A percentile compares a stretch with the other conserved stretches of the same genome.
Evolutionary conservation across 1,284 basidiomycete species (phyloP).

Genomic region (Ustilago curta): DNA sequence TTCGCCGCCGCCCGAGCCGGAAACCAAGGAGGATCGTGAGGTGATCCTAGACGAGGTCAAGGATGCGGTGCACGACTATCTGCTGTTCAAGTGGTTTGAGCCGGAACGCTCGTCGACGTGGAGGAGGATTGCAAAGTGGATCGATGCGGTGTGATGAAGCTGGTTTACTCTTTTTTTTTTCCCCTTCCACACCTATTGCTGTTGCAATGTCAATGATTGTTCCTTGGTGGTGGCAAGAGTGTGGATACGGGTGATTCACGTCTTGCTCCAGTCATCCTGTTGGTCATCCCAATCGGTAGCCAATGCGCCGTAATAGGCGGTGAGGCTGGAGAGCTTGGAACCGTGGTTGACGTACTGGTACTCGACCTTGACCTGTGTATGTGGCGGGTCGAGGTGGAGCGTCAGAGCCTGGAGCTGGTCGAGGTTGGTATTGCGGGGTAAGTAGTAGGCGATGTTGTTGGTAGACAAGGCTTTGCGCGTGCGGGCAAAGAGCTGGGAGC

Average conservation of each 20-base stretch:
- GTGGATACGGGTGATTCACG: too few relatives aligned
- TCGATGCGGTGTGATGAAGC: conserved; percentile 23
- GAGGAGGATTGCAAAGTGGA: conserved; percentile 60
- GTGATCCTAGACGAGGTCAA: conserved; percentile 63
- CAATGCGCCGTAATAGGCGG: conserved; percentile 72
- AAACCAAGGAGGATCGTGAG: conserved; percentile 41
- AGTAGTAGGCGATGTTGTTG: conserved; percentile 77
- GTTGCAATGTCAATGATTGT: background rate
- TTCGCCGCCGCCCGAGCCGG: conserved; percentile 15
- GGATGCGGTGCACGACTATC: conserved; percentile 63
- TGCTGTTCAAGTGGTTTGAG: conserved; percentile 65
- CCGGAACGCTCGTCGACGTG: conserved; percentile 57
- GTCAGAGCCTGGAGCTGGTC: conserved; percentile 74
- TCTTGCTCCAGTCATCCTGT: conserved; percentile 29
- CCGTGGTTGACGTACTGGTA: conserved; percentile 83
- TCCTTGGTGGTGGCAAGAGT: too few relatives aligned
- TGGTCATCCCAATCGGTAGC: conserved; percentile 54
- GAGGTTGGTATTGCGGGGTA: conserved; percentile 85
- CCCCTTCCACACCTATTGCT: too few relatives aligned
- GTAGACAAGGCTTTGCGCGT: conserved; percentile 27
- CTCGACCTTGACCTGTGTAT: conserved; percentile 77
- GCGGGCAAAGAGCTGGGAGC: conserved; percentile 78
- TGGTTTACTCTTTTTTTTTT: background rate
- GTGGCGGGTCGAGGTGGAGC: background rate
- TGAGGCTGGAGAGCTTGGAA: conserved; percentile 78